Evolutionary conservation across 306 rosid genomes (phyloP).

Genomic region (Adenanthera pavonina): DNA sequence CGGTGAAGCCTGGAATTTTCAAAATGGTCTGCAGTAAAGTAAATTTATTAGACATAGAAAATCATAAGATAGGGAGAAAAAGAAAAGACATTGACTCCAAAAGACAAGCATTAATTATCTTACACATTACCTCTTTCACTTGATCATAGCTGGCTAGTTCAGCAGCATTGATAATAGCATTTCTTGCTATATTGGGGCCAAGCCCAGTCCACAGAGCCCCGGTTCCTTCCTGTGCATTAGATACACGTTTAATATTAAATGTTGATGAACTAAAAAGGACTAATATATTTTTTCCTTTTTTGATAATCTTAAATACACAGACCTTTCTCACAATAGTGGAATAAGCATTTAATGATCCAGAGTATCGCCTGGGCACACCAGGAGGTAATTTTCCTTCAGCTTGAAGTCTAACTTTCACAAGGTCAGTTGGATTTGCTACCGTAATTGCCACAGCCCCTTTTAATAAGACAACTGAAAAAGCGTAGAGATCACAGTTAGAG

Average conservation of each 20-base stretch:
- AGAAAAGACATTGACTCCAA: constrained; percentile 21
- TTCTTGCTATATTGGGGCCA: constrained; percentile 95
- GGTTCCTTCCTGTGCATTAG: constrained; percentile 73
- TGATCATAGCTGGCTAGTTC: constrained; percentile 98
- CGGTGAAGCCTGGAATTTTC: constrained; percentile 94
- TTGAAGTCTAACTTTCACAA: constrained; percentile 95
- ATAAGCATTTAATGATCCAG: constrained; percentile 93
- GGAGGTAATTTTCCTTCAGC: constrained; percentile 91
- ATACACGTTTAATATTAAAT: constrained; percentile 29
- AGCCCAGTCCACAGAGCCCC: constrained; percentile 95
- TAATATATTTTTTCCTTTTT: constrained; percentile 13
- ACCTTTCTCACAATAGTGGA: constrained; percentile 92
- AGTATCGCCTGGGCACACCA: constrained; percentile 89
- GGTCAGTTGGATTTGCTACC: constrained; percentile 95
- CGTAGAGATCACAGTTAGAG: background rate
- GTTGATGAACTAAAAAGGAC: constrained; percentile 10
- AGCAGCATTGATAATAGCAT: constrained; percentile 95
- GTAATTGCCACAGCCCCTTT: constrained; percentile 87
- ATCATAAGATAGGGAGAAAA: background rate
- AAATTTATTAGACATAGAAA: constrained; percentile 6
- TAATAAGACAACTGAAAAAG: constrained; percentile 12
- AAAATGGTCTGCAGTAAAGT: constrained; percentile 74
- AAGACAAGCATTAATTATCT: constrained; percentile 14
- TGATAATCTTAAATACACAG: constrained; percentile 29
- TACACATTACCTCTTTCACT: constrained; percentile 76